Base-by-base conservation (phyloP, 306 rosid genomes). In the Lablab purpureus region DNA sequence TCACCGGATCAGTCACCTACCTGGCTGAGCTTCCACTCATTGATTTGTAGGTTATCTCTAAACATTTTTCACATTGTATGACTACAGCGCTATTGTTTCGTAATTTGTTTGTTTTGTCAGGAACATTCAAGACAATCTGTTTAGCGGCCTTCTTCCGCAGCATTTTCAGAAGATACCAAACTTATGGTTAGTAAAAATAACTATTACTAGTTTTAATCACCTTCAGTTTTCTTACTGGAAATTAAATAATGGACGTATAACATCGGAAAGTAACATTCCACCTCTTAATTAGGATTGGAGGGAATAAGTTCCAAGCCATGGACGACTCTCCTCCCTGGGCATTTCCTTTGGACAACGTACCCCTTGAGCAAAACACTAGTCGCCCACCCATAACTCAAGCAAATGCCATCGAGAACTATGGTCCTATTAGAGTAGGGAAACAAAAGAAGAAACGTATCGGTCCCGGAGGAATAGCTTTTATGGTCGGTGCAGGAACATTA, bases 1-100 rank as follows among this genome's bases (percentile, higher is more conserved):
- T 95, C 81, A 88, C 97, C 60, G 99, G 99, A 85, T 91, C 99
- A 25, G 98, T 95, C 64, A 78, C 93, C 34, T 91, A 91, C 86
- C 89, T 95, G 25, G 87, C 94, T 60, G 89, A 84, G 67, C 97
- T 92, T 83, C 92, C 96, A 55, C 91, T 95, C 69, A 84, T 75
- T 77, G 95, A 95, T 85, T 73, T 95, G 98, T 95, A 86, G 46
- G 90, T 77, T 75, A 79, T 63, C 63, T 19, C 67, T 43, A 50
- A 36, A 22, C 28, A 15, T 56, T 63, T 45, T 69, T 80, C 30
- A 10, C 19, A 34, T 59, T 15, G 11, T 43, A 73, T 77, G 28
- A 21, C 14, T 45, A 22, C 50, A 23, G 56, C 68, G 25, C 34
- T 73, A 41, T 78, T 78, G 50, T 77, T 54, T 68, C 37, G 66